Evolutionary conservation across 768 basidiomycete species (phyloP), one percentile per base, ranked within the genome.

Genomic region (Boletus eberwhitei): DNA sequence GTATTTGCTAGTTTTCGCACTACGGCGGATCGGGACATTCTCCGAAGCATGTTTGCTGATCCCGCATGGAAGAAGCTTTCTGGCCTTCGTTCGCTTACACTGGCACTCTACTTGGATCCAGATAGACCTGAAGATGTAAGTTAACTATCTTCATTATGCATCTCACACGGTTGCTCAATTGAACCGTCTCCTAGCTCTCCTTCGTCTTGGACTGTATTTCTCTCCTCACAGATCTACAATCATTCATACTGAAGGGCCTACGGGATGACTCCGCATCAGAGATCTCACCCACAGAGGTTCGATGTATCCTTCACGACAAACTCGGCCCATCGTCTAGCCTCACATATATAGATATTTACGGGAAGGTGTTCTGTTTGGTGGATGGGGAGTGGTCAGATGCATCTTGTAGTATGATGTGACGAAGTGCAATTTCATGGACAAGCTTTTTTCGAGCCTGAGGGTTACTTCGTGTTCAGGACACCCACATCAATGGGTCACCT

Each of bases 401-500:
- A 16, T 21, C 43, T 45, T 16, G 31, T 48, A 34, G 37, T 29
- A 35, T 3, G 1, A 8, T 12, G 2, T 32, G 35, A n/a, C 19
- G 12, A 29, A 31, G 4, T 16, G 12, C 22, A 29, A 29, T 34
- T 16, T 5, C 31, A 39, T 31, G 13, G 16, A 24, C 13, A 22
- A n/a, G 32, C 1, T 32, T 39, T 14, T 14, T 26, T 19, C 8
- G 8, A 45, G 26, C 19, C 21, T 14, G 6, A 16, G 12, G 17
- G 13, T 4, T 9, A 12, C 17, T 22, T n/a, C 12, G 16, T 16
- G n/a, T 16, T 63, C 21, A 68, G 19, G 53, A 57, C 16, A 69
- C n/a, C 63, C 66, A 66, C 34, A 81, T 61, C 29, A 85, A 64
- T 0, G 67, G 58, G 44, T 83, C 77, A 0, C 83, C 82, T 1